phyloP scores from a whole-genome alignment of 148 eudicot genomes.

The Nepenthes mirabilis region DNA sequence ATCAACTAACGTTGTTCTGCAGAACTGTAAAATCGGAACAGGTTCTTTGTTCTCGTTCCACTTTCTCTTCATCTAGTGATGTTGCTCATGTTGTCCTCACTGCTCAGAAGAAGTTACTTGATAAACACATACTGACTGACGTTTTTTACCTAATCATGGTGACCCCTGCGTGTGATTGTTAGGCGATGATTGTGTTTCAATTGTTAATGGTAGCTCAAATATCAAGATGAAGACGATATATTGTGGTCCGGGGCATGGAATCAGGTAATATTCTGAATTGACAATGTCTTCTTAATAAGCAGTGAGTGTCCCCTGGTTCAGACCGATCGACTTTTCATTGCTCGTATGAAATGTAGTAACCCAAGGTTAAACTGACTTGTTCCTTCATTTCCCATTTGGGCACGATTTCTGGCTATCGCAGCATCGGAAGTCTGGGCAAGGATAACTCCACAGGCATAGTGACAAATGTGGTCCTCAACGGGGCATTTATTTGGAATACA shows the following conservation, averaged over 20 bases:
- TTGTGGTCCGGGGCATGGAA: slow-evolving; percentile 98
- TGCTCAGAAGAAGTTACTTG: not conserved
- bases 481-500: slow-evolving; percentile 55
- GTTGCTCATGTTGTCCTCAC: not conserved
- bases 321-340: not conserved
- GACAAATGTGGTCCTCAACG: slow-evolving; percentile 52
- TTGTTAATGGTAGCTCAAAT: slow-evolving; percentile 71
- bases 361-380: not conserved
- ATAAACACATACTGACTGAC: not conserved
- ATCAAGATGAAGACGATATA: slow-evolving; percentile 90
- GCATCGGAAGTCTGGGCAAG: slow-evolving; percentile 96
- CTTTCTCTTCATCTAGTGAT: slow-evolving; percentile 2
- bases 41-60: slow-evolving; percentile 27
- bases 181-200: slow-evolving; percentile 97
- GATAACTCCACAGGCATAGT: slow-evolving; percentile 69
- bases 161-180: slow-evolving; percentile 9
- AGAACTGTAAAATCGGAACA: slow-evolving; percentile 82
- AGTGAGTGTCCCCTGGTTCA: not conserved
- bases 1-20: slow-evolving; percentile 64
- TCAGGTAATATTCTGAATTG: slow-evolving; percentile 33
- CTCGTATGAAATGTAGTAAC: not conserved
- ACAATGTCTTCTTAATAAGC: not conserved
- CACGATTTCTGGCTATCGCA: slow-evolving; percentile 14
- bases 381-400: not conserved
- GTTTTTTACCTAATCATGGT: not conserved